Base-by-base conservation (phyloP, 805 yeast species). In the Suhomyces sp. region DNA sequence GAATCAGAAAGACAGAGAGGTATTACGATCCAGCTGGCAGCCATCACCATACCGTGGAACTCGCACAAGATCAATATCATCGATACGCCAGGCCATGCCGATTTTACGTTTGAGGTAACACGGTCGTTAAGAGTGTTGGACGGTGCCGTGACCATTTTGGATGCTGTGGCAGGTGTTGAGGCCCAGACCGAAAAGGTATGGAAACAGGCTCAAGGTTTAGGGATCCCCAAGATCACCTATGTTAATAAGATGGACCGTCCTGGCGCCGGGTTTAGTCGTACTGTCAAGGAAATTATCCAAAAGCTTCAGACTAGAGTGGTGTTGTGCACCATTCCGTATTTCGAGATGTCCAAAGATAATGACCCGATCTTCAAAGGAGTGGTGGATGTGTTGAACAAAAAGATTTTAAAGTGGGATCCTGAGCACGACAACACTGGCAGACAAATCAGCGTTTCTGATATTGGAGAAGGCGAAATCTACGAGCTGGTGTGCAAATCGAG, bases 11-110 rank as follows among this genome's bases (percentile, higher is more conserved):
- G 97, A 44, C 86, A 86, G 53, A 77, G 99, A 57, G 99, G 99
- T 2, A 94, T 94, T 58, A 93, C 99, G 0, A 94, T 94, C 62
- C 97, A 92, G 66, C 87, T 93, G 67, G 99, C 99, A 0, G 97
- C 98, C 0, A 91, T 93, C 36, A 83, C 97, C 0, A 80, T 94
- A 48, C 87, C 90, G 27, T 94, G 98, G 98, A 83, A 82, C 54
- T 73, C 76, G 47, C 81, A 83, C 63, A 84, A 83, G 58, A 84
- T 94, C 62, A 94, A 94, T 67, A 76, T 94, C 52, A 91, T 94
- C 23, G 99, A 94, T 67, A 94, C 99, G 0, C 99, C 99, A 0
- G 99, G 99, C 0, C 99, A 94, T 70, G 97, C 97, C 0, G 99
- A 94, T 70, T 94, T 94, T 68, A 88, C 96, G 0, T 94, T 92